Evolutionary conservation across 2,329 filamentous ascomycete genomes (phyloP).

Genomic region (Fusarium anguioides): DNA sequence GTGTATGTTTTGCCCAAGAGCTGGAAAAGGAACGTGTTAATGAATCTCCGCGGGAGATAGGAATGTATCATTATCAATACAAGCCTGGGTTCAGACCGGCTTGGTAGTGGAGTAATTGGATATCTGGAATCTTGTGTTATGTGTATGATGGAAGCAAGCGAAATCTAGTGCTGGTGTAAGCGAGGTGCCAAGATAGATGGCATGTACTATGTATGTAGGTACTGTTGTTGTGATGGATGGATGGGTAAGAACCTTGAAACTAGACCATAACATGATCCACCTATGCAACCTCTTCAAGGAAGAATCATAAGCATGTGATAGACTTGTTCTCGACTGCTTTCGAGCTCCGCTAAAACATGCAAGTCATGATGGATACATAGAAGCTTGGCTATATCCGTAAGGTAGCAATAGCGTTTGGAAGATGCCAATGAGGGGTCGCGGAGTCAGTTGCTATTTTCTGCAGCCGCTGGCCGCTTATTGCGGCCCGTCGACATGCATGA

Average conservation of each 20-base stretch:
- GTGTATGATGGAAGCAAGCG: slow-evolving; percentile 18
- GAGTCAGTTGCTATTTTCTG: slow-evolving; percentile 44
- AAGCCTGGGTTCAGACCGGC: slow-evolving; percentile 2
- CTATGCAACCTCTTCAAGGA: slow-evolving; percentile 13
- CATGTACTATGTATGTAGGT: no score
- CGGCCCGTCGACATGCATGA: slow-evolving; percentile 35
- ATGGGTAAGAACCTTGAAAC: slow-evolving; percentile 8
- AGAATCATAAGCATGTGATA: slow-evolving; percentile 15
- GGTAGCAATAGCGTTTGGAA: not conserved
- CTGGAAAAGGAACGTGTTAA: slow-evolving; percentile 16
- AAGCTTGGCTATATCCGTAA: slow-evolving; percentile 10
- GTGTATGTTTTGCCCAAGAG: slow-evolving; percentile 25
- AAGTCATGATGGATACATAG: slow-evolving; percentile 36
- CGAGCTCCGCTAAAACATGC: slow-evolving; percentile 30
- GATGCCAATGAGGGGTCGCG: slow-evolving; percentile 22
- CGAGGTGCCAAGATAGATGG: slow-evolving; percentile 24
- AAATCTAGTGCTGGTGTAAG: slow-evolving; percentile 9
- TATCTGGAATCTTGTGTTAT: slow-evolving; percentile 10
- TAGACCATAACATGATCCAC: slow-evolving; percentile 32
- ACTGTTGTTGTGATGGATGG: not conserved
- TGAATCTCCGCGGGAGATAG: slow-evolving; percentile 13
- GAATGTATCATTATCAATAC: slow-evolving; percentile 31
- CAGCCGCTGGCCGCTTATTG: slow-evolving; percentile 43
- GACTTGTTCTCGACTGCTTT: not conserved
- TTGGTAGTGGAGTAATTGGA: slow-evolving; percentile 24